Percentiles rank a stretch among this genome's conserved stretches.
phyloP scores from a whole-genome alignment of 768 basidiomycete species.

The Stropharia rugosoannulata region DNA sequence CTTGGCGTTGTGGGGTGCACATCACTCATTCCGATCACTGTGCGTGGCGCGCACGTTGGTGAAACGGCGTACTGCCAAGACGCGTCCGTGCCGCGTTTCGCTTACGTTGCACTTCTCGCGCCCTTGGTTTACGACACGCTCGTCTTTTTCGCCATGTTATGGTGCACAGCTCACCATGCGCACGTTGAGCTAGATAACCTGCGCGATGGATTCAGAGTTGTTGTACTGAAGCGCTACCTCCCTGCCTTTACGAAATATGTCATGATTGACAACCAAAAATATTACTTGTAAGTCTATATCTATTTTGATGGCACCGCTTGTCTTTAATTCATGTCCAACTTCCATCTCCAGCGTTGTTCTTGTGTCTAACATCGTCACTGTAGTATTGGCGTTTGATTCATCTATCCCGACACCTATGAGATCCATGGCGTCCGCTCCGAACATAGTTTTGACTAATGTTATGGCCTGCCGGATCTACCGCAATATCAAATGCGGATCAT shows the following conservation, averaged over 20 bases:
- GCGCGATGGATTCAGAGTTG: background rate
- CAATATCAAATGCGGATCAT: background rate
- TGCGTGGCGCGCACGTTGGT: background rate
- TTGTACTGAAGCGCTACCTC: conserved; percentile 1
- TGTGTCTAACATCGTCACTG: background rate
- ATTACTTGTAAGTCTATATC: conserved; percentile 21
- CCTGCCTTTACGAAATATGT: conserved; percentile 3
- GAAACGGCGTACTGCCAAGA: background rate
- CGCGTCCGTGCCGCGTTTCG: background rate
- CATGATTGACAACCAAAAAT: conserved; percentile 6
- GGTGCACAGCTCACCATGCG: background rate
- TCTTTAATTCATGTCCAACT: background rate
- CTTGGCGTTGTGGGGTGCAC: background rate
- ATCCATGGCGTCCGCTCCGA: background rate
- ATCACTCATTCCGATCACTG: background rate
- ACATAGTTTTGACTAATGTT: background rate
- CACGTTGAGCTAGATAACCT: background rate
- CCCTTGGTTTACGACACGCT: conserved; percentile 6
- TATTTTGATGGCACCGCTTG: background rate
- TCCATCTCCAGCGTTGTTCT: background rate
- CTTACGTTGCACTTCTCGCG: background rate
- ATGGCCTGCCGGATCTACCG: background rate
- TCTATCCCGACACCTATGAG: background rate
- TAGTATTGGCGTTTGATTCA: background rate
- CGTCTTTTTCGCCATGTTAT: conserved; percentile 3